Conservation (phyloP, 208 protist genomes). For the Crithidia bombi region DNA sequence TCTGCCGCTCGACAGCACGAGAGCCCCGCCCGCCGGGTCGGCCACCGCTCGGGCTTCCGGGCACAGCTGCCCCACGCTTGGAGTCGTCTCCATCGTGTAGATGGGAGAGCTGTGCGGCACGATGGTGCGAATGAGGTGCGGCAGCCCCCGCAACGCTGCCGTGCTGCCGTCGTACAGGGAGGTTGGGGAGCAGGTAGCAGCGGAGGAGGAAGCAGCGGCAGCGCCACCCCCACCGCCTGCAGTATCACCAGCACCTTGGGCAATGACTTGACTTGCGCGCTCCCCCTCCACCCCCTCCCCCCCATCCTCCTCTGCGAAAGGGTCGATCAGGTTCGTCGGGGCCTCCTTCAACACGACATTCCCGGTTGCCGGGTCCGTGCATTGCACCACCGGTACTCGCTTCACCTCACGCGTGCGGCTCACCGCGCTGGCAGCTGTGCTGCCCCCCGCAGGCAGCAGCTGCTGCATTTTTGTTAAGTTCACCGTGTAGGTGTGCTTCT, state of each 20-base stretch:
- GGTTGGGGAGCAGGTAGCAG: background rate
- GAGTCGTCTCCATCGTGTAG: constrained; percentile 46
- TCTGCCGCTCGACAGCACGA: constrained; percentile 36
- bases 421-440: background rate
- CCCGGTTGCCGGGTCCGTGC: constrained; percentile 35
- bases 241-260: constrained; percentile 16
- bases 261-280: constrained; percentile 1
- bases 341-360: constrained; percentile 31
- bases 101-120: constrained; percentile 43
- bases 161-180: constrained; percentile 8
- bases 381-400: constrained; percentile 45
- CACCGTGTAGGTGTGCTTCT: constrained; percentile 69
- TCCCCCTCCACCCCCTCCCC: background rate
- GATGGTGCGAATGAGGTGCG: constrained; percentile 29
- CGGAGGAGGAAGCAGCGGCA: background rate
- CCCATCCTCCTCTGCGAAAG: constrained; percentile 44
- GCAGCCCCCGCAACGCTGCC: constrained; percentile 16
- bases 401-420: constrained; percentile 52
- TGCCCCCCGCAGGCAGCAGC: constrained; percentile 11
- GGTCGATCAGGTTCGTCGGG: constrained; percentile 33
- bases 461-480: constrained; percentile 65
- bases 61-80: constrained; percentile 20
- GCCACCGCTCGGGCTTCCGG: constrained; percentile 21
- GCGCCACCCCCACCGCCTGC: background rate
- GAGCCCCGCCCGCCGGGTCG: constrained; percentile 17